phyloP scores from a whole-genome alignment of 352 stramenopile genomes.

The Phytophthora quininea region DNA sequence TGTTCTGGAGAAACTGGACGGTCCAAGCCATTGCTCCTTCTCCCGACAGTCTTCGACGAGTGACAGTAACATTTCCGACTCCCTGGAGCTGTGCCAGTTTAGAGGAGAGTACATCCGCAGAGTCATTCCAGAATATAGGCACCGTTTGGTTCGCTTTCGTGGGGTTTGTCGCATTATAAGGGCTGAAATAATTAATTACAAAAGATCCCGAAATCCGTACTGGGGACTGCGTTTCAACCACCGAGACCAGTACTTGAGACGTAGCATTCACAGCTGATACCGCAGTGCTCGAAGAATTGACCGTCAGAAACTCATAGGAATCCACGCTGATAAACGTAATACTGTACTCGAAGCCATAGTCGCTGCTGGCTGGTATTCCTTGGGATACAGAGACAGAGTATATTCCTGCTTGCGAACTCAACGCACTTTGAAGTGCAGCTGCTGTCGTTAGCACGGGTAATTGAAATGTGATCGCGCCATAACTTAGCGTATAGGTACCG shows the following conservation, averaged over 20 bases:
- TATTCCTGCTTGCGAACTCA: slow-evolving; percentile 41
- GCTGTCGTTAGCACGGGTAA: slow-evolving; percentile 25
- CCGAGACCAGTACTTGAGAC: slow-evolving; percentile 12
- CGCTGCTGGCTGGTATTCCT: slow-evolving; percentile 12
- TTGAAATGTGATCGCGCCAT: slow-evolving; percentile 34
- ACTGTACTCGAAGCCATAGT: slow-evolving; percentile 53
- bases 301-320: slow-evolving; percentile 37
- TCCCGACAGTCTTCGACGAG: slow-evolving; percentile 38
- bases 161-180: slow-evolving; percentile 43
- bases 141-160: slow-evolving; percentile 26
- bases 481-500: slow-evolving; percentile 48
- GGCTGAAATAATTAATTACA: slow-evolving; percentile 48
- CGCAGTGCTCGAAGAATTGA: slow-evolving; percentile 24
- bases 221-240: slow-evolving; percentile 41
- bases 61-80: slow-evolving; percentile 56
- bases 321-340: slow-evolving; percentile 67
- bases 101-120: slow-evolving; percentile 18
- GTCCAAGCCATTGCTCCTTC: slow-evolving; percentile 74
- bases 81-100: slow-evolving; percentile 57
- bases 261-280: slow-evolving; percentile 15
- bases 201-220: slow-evolving; percentile 58
- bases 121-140: slow-evolving; percentile 64
- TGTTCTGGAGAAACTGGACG: slow-evolving; percentile 67
- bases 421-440: slow-evolving; percentile 33
- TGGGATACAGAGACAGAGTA: slow-evolving; percentile 39